A percentile compares a stretch with the other conserved stretches of the same genome.
Evolutionary conservation across 768 basidiomycete genomes (phyloP).

Genomic region (Tulasnella sp.): DNA sequence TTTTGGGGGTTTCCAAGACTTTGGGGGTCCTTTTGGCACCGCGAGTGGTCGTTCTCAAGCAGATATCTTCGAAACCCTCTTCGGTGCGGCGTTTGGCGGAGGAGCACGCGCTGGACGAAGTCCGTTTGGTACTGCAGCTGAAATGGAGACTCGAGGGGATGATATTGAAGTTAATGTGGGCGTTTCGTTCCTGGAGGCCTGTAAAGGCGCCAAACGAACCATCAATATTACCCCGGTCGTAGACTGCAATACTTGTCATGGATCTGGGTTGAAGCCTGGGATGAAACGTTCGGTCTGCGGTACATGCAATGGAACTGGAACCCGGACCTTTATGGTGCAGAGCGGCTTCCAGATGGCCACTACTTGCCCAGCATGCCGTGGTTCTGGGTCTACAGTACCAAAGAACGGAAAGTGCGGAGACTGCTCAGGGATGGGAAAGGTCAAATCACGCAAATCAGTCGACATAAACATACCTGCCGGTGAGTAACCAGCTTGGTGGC

Average conservation of each 20-base stretch:
- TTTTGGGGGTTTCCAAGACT: constrained; percentile 65
- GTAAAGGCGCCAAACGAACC: constrained; percentile 69
- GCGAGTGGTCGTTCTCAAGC: constrained; percentile 35
- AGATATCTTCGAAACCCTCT: constrained; percentile 79
- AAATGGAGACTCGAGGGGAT: constrained; percentile 39
- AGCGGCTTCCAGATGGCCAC: constrained; percentile 95
- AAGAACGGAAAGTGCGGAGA: constrained; percentile 60
- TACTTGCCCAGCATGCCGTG: constrained; percentile 73
- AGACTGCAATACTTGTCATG: constrained; percentile 73
- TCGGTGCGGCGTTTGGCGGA: constrained; percentile 52
- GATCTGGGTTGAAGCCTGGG: constrained; percentile 76
- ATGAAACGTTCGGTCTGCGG: constrained; percentile 68
- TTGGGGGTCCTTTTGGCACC: constrained; percentile 44
- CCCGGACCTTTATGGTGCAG: constrained; percentile 78
- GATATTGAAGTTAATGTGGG: constrained; percentile 70
- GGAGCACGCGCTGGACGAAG: constrained; percentile 30
- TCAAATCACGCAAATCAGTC: constrained; percentile 64
- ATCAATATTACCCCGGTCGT: constrained; percentile 69
- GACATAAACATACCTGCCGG: constrained; percentile 79
- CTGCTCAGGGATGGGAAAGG: constrained; percentile 81
- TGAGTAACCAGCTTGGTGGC: constrained; percentile 28
- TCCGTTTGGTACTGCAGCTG: constrained; percentile 29
- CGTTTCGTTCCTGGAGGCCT: constrained; percentile 87
- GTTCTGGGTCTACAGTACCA: constrained; percentile 69
- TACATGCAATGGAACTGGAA: constrained; percentile 76